phyloP scores from a whole-genome alignment of 2,329 filamentous ascomycete genomes.

The Colletotrichum scovillei region DNA sequence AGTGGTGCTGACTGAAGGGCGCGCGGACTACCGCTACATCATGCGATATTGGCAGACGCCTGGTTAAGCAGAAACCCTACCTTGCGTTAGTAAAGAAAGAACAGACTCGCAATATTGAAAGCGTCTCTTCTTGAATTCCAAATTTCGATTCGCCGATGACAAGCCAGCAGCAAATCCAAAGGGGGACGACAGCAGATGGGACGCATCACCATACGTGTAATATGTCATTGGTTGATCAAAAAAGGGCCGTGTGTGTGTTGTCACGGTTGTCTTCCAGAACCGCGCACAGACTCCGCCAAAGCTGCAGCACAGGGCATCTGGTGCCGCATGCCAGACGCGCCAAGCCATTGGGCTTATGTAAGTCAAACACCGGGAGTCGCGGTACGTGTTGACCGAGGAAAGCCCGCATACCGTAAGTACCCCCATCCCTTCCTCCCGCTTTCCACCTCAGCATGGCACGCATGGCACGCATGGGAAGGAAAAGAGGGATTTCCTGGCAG shows the following conservation, averaged over 20 bases:
- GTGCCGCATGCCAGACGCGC: background rate
- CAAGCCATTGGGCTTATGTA: constrained; percentile 19
- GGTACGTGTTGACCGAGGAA: constrained; percentile 11
- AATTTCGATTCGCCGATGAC: no score
- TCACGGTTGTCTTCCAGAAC: background rate
- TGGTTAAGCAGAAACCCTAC: no score
- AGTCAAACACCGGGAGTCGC: constrained; percentile 25
- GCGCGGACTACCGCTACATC: no score
- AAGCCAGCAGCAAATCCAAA: no score
- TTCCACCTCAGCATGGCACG: background rate
- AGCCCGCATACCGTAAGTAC: background rate
- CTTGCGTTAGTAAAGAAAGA: no score
- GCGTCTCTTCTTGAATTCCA: no score
- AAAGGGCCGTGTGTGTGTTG: background rate
- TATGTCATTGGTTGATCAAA: constrained; percentile 23
- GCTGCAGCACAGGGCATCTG: background rate
- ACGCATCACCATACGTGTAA: constrained; percentile 23
- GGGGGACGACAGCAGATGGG: background rate
- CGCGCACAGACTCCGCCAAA: background rate
- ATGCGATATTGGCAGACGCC: no score
- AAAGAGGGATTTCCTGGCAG: background rate
- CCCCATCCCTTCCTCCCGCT: background rate
- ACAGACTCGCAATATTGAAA: no score
- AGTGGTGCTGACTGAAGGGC: no score
- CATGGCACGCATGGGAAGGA: background rate